A percentile compares a stretch with the other conserved stretches of the same genome.
Evolutionary conservation across 176 grass and related monocot genomes (phyloP).

Genomic region (Poa pratensis): DNA sequence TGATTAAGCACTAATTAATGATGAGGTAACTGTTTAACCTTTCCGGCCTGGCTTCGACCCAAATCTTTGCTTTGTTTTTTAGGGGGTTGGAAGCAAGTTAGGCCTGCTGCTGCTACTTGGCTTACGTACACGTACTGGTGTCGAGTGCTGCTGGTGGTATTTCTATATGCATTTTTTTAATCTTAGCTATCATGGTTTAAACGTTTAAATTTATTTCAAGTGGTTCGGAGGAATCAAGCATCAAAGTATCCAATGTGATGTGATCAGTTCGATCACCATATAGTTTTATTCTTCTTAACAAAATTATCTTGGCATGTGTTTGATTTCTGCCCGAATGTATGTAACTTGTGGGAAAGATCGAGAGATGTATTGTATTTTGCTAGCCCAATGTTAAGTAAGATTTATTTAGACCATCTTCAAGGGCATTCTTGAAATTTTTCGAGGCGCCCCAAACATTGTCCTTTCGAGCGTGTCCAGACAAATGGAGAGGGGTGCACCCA

Average conservation of each 20-base stretch:
- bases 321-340: too few species aligned
- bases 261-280: background rate
- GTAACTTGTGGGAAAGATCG: too few species aligned
- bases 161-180: background rate
- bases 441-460: too few species aligned
- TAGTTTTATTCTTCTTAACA: too few species aligned
- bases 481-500: too few species aligned
- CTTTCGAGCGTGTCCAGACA: too few species aligned
- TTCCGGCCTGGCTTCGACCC: background rate
- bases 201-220: background rate
- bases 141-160: background rate
- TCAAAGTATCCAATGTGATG: constrained; percentile 43
- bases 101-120: background rate
- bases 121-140: constrained; percentile 9
- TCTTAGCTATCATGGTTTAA: background rate
- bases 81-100: background rate
- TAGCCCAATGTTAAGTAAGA: too few species aligned
- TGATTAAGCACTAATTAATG: background rate
- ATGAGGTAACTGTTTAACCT: background rate
- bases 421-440: too few species aligned
- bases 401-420: too few species aligned
- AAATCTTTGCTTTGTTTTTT: constrained; percentile 37
- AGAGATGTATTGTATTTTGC: too few species aligned
- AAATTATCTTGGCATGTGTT: too few species aligned
- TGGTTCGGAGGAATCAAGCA: constrained; percentile 20